Evolutionary conservation across 306 rosid genomes (phyloP), one percentile per base, ranked within the genome.

Genomic region (Trichosanthes truncata): DNA sequence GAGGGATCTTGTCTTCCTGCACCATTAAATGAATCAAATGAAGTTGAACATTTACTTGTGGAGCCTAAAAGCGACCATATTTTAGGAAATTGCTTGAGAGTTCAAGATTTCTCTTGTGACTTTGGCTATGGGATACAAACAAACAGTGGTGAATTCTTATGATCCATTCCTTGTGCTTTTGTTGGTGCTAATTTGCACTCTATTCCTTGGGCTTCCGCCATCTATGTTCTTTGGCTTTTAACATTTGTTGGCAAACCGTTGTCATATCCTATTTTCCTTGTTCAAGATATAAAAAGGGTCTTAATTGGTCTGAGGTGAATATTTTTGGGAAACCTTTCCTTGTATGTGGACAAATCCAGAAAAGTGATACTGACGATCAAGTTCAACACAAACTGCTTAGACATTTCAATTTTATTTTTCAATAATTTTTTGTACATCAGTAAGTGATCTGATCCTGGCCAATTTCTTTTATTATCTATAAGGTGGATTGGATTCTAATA

Each of bases 401-500:
- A 49, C 26, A 14, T 53, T 74, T 74, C 18, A 23, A 72, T 14
- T 74, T 48, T 74, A 15, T 17, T 74, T 75, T 55, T 62, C 43
- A 53, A 59, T 56, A 69, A n/a, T 69, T 68, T 76, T 80, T 46
- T 46, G 73, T 84, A 41, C 78, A 73, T 72, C 55, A 80, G 46
- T 4, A 21, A 69, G 83, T 18, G 35, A 57, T 84, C 88, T 93
- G 66, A 91, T 83, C 49, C 76, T 85, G 40, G 45, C 67, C 80
- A 81, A 71, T 78, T 81, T 69, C 38, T 46, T 79, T 56, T 77
- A 29, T 81, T 79, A 62, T n/a, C 36, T 84, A 23, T 40, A 45
- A 95, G 98, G 94, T 75, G 89, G 88, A 78, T 86, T 86, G 82
- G 84, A 83, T 83, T 88, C 97, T 84, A 81, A 65, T 78, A 71